A percentile compares a stretch with the other conserved stretches of the same genome.
Conservation (phyloP, 306 rosid species). For the Fragaria iinumae region DNA sequence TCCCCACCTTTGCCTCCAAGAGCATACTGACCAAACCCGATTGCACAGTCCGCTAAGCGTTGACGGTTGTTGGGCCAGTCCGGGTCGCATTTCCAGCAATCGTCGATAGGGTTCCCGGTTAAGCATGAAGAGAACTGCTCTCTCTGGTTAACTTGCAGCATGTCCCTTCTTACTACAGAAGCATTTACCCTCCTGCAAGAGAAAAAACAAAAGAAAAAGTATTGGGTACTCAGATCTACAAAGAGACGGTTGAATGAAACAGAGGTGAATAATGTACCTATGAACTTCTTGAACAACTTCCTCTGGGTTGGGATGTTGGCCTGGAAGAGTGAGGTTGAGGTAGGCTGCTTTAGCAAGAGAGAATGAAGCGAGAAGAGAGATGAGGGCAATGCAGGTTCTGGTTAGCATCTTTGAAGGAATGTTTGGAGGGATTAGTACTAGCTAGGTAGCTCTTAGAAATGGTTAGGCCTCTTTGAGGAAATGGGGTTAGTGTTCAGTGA, state of each 20-base stretch:
- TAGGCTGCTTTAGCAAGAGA: constrained; percentile 40
- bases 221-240: not conserved
- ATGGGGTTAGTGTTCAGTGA: not conserved
- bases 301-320: constrained; percentile 86
- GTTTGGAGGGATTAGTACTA: not conserved
- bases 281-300: constrained; percentile 77
- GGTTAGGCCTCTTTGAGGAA: not conserved
- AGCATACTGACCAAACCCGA: constrained; percentile 97
- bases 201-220: not conserved
- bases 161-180: constrained; percentile 68
- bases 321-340: constrained; percentile 76
- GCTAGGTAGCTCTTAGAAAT: not conserved
- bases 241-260: constrained; percentile 4
- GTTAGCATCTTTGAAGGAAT: constrained; percentile 47
- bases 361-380: constrained; percentile 42
- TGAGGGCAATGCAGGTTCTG: constrained; percentile 52
- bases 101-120: constrained; percentile 94
- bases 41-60: constrained; percentile 81
- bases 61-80: constrained; percentile 89
- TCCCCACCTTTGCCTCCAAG: constrained; percentile 85
- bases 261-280: constrained; percentile 38
- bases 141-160: constrained; percentile 38
- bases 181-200: constrained; percentile 73
- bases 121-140: constrained; percentile 46
- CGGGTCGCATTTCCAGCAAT: constrained; percentile 99